Evolutionary conservation across 1,139 yeast genomes (phyloP).

Genomic region (Suhomyces coccinellae): DNA sequence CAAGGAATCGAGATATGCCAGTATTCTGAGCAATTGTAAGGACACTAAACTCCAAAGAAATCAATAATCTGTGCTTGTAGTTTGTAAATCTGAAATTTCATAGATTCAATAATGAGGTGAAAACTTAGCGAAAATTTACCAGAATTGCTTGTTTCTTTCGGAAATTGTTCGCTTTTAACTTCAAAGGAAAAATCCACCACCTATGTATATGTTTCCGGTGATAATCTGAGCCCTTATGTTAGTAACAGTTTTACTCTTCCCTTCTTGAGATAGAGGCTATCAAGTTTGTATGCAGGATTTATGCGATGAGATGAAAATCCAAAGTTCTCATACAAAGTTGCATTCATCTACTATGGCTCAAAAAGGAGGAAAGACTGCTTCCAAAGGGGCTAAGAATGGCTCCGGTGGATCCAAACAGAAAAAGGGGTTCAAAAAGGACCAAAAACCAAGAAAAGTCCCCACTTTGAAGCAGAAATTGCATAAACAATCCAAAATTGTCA

Average conservation of each 20-base stretch:
- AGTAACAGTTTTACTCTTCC: not conserved
- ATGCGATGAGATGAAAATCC: constrained; percentile 3
- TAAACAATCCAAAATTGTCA: constrained; percentile 44
- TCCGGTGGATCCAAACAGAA: not conserved
- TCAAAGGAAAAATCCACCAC: too few relatives aligned
- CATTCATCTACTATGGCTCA: not conserved
- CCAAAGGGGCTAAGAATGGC: constrained; percentile 1
- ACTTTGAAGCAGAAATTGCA: constrained; percentile 35
- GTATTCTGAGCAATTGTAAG: too few relatives aligned
- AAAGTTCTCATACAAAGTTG: not conserved
- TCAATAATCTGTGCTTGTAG: too few relatives aligned
- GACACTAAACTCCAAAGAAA: too few relatives aligned
- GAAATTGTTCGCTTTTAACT: not conserved
- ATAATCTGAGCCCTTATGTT: not conserved
- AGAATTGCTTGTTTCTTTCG: not conserved
- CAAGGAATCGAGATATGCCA: not conserved
- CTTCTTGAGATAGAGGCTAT: not conserved
- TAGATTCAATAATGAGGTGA: not conserved
- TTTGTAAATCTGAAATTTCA: not conserved
- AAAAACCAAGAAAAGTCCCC: constrained; percentile 22
- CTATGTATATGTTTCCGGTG: not conserved
- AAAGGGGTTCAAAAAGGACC: constrained; percentile 6
- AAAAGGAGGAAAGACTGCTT: not conserved
- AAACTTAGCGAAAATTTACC: not conserved
- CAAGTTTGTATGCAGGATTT: not conserved